Conservation (phyloP, 352 stramenopile genomes). For the Globisporangium paroecandrum region DNA sequence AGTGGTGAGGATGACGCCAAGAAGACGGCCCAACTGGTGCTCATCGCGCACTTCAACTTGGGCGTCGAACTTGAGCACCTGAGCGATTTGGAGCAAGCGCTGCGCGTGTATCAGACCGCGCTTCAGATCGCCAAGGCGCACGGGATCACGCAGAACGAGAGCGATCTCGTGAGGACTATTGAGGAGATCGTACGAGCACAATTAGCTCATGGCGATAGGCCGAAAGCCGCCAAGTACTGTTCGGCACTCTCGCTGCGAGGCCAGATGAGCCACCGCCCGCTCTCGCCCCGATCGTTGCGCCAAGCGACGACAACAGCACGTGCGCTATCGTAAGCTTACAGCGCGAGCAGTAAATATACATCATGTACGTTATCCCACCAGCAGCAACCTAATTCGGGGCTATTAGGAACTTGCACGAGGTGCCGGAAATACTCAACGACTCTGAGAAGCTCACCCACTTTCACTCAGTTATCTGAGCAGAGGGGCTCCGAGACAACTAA, state of each 20-base stretch:
- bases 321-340: not conserved
- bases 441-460: too few species aligned
- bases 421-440: not conserved
- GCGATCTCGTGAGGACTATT: conserved; percentile 25
- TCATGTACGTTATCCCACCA: too few species aligned
- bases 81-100: conserved; percentile 21
- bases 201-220: not conserved
- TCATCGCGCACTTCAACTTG: conserved; percentile 59
- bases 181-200: conserved; percentile 17
- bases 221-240: conserved; percentile 11
- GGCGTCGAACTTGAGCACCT: conserved; percentile 60
- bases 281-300: conserved; percentile 3
- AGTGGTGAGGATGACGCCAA: not conserved
- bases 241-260: not conserved
- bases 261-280: not conserved
- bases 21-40: conserved; percentile 26
- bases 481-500: not conserved
- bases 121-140: conserved; percentile 21
- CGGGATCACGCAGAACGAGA: conserved; percentile 16
- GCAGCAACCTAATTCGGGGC: not conserved
- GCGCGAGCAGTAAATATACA: too few species aligned
- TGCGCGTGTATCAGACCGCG: conserved; percentile 22
- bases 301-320: not conserved
- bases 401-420: not conserved
- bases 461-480: not conserved